Percentiles rank a stretch among this genome's conserved stretches.
These are phyloP conservation scores for Plantago lanceolata DNA, from an alignment of 305 asterid species.

Conservation along the genomic window DNA sequence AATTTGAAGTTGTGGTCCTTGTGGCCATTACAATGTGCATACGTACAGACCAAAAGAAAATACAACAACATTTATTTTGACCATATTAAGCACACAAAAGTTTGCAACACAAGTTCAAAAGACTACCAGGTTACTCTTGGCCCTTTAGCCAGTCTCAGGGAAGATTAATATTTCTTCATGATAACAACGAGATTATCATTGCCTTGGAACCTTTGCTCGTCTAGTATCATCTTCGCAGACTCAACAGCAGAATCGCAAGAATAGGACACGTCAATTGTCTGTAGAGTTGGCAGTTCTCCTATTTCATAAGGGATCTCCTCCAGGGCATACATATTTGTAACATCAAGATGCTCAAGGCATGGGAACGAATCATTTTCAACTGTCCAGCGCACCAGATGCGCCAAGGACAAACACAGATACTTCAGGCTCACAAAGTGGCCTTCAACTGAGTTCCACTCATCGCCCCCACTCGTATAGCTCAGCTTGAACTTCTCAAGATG, in stretches of 20 bases:
- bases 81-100: background rate
- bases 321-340: background rate
- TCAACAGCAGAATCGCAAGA: background rate
- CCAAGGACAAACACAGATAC: background rate
- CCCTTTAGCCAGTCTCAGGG: background rate
- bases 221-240: background rate
- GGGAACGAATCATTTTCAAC: constrained; percentile 16
- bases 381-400: constrained; percentile 8
- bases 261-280: background rate
- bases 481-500: constrained; percentile 24
- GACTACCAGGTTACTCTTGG: background rate
- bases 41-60: background rate
- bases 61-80: no score
- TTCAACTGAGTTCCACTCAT: constrained; percentile 17
- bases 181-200: background rate
- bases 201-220: background rate
- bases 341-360: constrained; percentile 10
- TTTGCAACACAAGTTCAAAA: background rate
- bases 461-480: background rate
- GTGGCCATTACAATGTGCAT: background rate
- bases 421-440: background rate
- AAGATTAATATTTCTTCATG: background rate
- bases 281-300: constrained; percentile 10
- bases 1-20: background rate
- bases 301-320: constrained; percentile 20